Base-by-base conservation (phyloP, 306 rosid genomes). In the Sicyos baderoa region DNA sequence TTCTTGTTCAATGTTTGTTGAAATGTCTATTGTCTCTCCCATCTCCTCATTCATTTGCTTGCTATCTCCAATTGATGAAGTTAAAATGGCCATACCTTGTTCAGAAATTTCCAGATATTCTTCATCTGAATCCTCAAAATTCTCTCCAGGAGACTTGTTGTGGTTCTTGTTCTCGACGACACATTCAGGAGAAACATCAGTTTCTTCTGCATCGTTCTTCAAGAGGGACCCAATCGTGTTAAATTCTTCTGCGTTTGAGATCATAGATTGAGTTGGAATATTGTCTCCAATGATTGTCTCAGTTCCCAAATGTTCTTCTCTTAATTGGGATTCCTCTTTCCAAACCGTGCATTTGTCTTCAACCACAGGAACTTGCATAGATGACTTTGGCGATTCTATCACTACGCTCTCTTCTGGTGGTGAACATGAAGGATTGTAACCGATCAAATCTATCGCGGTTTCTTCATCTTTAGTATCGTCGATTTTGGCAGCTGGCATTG, bases 131-230 rank as follows among this genome's bases (percentile, higher is more conserved):
- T 22, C 58, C 60, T 27, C 54, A 71, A 13, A 29, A 25, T 42
- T 58, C 64, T 79, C 85, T 56, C 71, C 72, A 63, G 82, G 68
- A 77, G 73, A 71, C 74, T 74, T 77, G 75, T 27, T 76, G 56
- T 51, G 76, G 62, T 63, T 78, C 42, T 51, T 55, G 21, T 65
- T 69, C 72, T 23, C 9, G 37, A 17, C 65, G 13, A 73, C 84
- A 72, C 54, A 51, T 7, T 67, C 74, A 35, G 76, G 27, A 69
- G 49, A 76, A 23, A 50, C 47, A 21, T 23, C 73, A 14, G 17
- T 27, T 27, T 69, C 62, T 47, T 49, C 32, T 32, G 37, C 66
- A 55, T 35, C 71, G 47, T 68, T 75, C 49, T 72, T 85, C 3
- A 32, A 70, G 27, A 9, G 47, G 16, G 40, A 66, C 14, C 40